Evolutionary conservation across 1,284 basidiomycete species (phyloP), one percentile per base, ranked within the genome.

Genomic region (Tilletiaria anomala): DNA sequence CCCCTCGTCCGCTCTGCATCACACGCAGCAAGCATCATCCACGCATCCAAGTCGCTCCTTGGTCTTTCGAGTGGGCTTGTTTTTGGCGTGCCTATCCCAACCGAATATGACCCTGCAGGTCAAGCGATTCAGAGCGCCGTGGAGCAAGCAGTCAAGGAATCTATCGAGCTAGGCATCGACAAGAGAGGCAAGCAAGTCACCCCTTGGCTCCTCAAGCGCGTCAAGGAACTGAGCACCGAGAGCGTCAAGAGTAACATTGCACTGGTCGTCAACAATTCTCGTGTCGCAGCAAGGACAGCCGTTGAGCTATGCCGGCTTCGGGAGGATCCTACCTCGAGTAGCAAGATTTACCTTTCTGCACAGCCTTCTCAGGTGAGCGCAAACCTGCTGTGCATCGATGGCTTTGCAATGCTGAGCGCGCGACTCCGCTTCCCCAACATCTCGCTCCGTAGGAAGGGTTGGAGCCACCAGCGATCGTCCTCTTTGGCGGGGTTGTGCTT

Each of bases 31-130:
- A 31, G 36, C 2, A 44, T 50, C n/a, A 53, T 60, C 52, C 37
- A 61, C 81, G 80, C 78, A 76, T 43, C 80, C 80, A 6, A 85
- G 78, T 80, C 73, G 24, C 44, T 56, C 19, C n/a, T n/a, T n/a
- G 50, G 45, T 2, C 47, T 60, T 14, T 42, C 53, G 33, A 59
- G 52, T 38, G 61, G 61, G 10, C 46, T 57, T 5, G 68, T 97
- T 3, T 80, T 97, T 50, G 87, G 80, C 10, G 85, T 83, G 2
- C 91, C 93, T 2, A 94, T 97, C 41, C 93, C 91, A 0, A 72
- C 76, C 37, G 70, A 80, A 48, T 79, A 80, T 57, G 78, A 85
- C 56, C 69, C 71, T 2, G 70, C 73, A 12, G 87, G 88, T 3
- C 70, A 72, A 37, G 58, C 70, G 32, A 78, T 97, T 12, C 88